Base-by-base conservation (phyloP, 2,329 filamentous ascomycete species). In the Colletotrichum sp. region DNA sequence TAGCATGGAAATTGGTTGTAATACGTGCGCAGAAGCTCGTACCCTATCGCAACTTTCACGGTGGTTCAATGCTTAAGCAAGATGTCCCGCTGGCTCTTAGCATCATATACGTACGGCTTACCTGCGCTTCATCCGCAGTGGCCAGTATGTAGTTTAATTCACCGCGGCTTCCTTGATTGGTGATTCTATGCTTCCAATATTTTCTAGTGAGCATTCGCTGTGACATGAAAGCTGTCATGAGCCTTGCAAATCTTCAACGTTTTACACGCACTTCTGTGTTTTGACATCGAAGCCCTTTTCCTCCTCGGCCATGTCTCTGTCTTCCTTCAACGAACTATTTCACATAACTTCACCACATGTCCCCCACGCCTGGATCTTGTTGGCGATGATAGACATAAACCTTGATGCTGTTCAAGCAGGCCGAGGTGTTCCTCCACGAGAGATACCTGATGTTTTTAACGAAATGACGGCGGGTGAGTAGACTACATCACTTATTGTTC, bases 1-100 rank as follows among this genome's bases (percentile, higher is more conserved):
- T 9, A n/a, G 6, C 0, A 48, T 12, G 18, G 39, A 1, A 1
- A 4, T 48, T 10, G 2, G 18, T 6, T 7, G 5, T 48, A 48
- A 5, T 12, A 48, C 39, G 18, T n/a, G 9, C 18, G 10, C 5
- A 48, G 39, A 12, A 48, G 3, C 3, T 48, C 2, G 39, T 4
- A 48, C 3, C 9, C 18, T 3, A 12, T 48, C 4, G 18, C 5
- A 48, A 12, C 18, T n/a, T 48, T n/a, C 18, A 2, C 18, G 6
- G 39, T n/a, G 39, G 6, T 12, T n/a, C 39, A 12, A n/a, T n/a
- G 9, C 39, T n/a, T 2, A n/a, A 48, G 39, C 18, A 2, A n/a
- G 18, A 48, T 48, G 18, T 10, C 18, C 5, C 9, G 1, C 18
- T 44, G 9, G 3, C 39, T n/a, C 3, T n/a, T 10, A n/a, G 18